Evolutionary conservation across 768 basidiomycete species (phyloP).

Genomic region (Galerina sulciceps): DNA sequence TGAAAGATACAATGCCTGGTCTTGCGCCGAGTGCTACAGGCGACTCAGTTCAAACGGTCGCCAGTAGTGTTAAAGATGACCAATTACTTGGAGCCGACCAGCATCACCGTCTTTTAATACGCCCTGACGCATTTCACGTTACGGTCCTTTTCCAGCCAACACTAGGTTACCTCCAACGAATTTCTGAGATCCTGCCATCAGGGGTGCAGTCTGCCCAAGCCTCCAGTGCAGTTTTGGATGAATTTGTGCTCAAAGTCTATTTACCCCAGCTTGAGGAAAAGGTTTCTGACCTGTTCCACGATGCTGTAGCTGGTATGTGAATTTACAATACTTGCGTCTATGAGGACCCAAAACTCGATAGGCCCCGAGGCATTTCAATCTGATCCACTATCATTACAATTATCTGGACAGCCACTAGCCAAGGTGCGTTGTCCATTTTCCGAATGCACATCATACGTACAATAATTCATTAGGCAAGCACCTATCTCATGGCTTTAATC

Average conservation of each 20-base stretch:
- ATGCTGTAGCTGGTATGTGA: constrained; percentile 71
- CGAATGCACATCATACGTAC: background rate
- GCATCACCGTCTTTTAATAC: constrained; percentile 84
- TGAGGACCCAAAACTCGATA: constrained; percentile 25
- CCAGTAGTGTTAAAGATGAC: constrained; percentile 71
- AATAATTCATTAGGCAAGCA: constrained; percentile 61
- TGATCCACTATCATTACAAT: constrained; percentile 66
- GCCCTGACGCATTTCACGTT: constrained; percentile 94
- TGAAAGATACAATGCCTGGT: constrained; percentile 93
- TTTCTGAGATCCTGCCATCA: constrained; percentile 73
- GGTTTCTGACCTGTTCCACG: constrained; percentile 84
- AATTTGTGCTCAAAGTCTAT: constrained; percentile 92
- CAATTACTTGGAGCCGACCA: constrained; percentile 73
- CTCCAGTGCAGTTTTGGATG: constrained; percentile 79
- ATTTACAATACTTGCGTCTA: background rate
- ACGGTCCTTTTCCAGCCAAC: constrained; percentile 95
- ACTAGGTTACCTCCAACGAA: constrained; percentile 77
- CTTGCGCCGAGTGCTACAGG: constrained; percentile 76
- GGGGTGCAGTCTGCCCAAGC: constrained; percentile 68
- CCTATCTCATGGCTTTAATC: constrained; percentile 85
- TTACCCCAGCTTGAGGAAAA: constrained; percentile 95
- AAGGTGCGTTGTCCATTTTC: constrained; percentile 55
- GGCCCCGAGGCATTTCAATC: constrained; percentile 89
- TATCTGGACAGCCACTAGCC: constrained; percentile 75
- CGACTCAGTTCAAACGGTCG: constrained; percentile 62